phyloP scores from a whole-genome alignment of 2,329 filamentous ascomycete species.

The Cordyceps cateniannulata region DNA sequence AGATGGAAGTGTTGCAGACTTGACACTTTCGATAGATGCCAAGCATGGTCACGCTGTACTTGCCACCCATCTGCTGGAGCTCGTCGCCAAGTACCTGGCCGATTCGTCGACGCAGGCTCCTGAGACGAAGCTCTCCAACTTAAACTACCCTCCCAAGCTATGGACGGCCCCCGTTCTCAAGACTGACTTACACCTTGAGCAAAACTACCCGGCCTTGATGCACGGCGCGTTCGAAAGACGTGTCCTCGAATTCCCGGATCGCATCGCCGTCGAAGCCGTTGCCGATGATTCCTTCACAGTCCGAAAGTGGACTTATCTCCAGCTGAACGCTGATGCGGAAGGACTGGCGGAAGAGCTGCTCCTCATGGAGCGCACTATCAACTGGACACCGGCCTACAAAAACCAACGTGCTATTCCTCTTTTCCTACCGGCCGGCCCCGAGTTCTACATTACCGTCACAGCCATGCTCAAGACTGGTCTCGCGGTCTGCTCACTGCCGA shows the following conservation, averaged over 20 bases:
- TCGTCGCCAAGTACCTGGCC: conserved; percentile 11
- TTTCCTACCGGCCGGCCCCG: conserved; percentile 11
- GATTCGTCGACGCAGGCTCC: not conserved
- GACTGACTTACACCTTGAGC: conserved; percentile 3
- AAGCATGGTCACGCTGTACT: conserved; percentile 4
- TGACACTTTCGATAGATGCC: not conserved
- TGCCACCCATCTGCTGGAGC: not conserved
- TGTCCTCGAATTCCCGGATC: conserved; percentile 5
- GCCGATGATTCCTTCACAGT: conserved; percentile 10
- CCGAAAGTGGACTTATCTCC: conserved; percentile 7
- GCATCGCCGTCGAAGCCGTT: conserved; percentile 10
- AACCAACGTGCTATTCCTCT: conserved; percentile 12
- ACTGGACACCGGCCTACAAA: conserved; percentile 8
- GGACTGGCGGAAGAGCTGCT: conserved; percentile 8
- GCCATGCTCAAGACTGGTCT: conserved; percentile 15
- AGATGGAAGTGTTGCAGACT: not conserved
- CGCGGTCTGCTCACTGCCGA: conserved; percentile 7
- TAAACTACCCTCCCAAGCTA: conserved; percentile 6
- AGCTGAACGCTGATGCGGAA: conserved; percentile 10
- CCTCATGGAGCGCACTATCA: conserved; percentile 6
- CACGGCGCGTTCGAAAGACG: conserved; percentile 10
- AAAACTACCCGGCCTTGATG: conserved; percentile 5
- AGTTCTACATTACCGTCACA: conserved; percentile 13
- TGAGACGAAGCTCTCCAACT: conserved; percentile 3
- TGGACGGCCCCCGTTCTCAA: conserved; percentile 10